Evolutionary conservation across 2,329 filamentous ascomycete genomes (phyloP).

Genomic region (Xylaria sp.): DNA sequence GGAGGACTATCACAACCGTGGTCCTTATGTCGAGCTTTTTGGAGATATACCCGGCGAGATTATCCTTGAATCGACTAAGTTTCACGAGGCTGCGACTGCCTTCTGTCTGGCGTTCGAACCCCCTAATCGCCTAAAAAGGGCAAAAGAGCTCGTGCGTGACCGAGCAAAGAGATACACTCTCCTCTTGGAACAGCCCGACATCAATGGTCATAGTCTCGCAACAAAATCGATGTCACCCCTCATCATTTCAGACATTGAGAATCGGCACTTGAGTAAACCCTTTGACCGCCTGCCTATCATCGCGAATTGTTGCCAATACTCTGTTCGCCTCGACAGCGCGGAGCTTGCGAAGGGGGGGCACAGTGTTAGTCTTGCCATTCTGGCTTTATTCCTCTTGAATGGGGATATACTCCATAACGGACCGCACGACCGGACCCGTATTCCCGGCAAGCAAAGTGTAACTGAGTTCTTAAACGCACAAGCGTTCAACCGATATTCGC

Average conservation of each 20-base stretch:
- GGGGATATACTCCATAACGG: slow-evolving; percentile 18
- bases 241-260: slow-evolving; percentile 1
- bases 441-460: background rate
- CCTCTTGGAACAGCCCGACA: background rate
- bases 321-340: background rate
- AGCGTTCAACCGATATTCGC: background rate
- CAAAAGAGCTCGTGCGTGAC: background rate
- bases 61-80: background rate
- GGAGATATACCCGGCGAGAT: slow-evolving; percentile 27
- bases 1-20: slow-evolving; percentile 17
- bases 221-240: background rate
- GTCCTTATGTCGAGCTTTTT: background rate
- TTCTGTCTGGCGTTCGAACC: background rate
- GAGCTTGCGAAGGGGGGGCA: background rate
- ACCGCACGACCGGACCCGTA: background rate
- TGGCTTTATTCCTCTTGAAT: slow-evolving; percentile 18
- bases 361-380: slow-evolving; percentile 15
- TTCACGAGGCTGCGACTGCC: background rate
- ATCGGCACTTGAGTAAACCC: background rate
- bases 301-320: slow-evolving; percentile 21
- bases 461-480: background rate
- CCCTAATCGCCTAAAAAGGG: background rate
- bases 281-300: slow-evolving; percentile 16
- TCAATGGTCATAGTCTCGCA: background rate
- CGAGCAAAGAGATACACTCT: background rate